A percentile compares a stretch with the other conserved stretches of the same genome.
Evolutionary conservation across 2,329 filamentous ascomycete species (phyloP).

Genomic region (Berkeleyomyces rouxiae): DNA sequence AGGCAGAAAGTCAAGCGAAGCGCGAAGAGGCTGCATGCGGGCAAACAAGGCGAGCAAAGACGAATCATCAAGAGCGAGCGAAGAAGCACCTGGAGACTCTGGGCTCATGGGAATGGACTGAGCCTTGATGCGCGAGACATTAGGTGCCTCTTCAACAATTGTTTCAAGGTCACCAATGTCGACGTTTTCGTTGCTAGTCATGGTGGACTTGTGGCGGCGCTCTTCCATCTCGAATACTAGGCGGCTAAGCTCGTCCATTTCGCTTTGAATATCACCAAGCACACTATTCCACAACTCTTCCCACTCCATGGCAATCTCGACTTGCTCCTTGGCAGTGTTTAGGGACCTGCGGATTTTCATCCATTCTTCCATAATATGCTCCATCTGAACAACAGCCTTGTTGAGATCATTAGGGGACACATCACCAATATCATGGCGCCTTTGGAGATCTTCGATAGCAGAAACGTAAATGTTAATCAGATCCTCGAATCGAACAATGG

Average conservation of each 20-base stretch:
- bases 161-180: conserved; percentile 85
- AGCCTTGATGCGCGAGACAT: conserved; percentile 31
- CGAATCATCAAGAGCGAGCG: conserved; percentile 60
- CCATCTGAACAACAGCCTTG: conserved; percentile 73
- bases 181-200: conserved; percentile 44
- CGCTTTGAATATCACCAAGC: conserved; percentile 78
- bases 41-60: conserved; percentile 81
- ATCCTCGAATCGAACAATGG: conserved; percentile 71
- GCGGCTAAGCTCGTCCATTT: conserved; percentile 61
- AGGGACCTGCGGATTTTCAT: conserved; percentile 61
- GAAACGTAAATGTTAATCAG: conserved; percentile 84
- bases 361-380: conserved; percentile 73
- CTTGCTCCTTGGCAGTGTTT: conserved; percentile 68
- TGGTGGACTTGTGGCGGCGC: conserved; percentile 64
- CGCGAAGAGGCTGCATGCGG: conserved; percentile 82
- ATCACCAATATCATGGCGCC: conserved; percentile 54
- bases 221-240: conserved; percentile 98
- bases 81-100: conserved; percentile 37
- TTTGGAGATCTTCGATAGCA: conserved; percentile 84
- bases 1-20: conserved; percentile 85
- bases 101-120: conserved; percentile 40
- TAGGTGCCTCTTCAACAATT: conserved; percentile 75
- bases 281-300: conserved; percentile 93
- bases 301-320: conserved; percentile 98
- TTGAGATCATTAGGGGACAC: conserved; percentile 58